phyloP scores from a whole-genome alignment of 2,329 filamentous ascomycete genomes.

The Alternaria brassicae region DNA sequence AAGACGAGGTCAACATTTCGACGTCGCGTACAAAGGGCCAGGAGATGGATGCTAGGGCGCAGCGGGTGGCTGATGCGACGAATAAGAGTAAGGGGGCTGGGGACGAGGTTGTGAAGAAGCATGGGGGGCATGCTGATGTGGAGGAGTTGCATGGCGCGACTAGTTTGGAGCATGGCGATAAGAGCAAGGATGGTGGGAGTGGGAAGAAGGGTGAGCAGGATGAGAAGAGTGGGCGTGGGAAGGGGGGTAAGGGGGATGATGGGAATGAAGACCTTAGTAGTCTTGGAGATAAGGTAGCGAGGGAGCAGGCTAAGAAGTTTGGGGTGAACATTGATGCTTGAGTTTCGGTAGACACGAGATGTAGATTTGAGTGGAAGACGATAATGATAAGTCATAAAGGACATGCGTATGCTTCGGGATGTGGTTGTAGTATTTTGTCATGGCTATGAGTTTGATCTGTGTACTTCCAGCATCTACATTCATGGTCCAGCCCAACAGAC shows the following conservation, averaged over 20 bases:
- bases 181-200: not conserved
- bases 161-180: not conserved
- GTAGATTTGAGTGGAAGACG: not conserved
- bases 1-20: slow-evolving; percentile 13
- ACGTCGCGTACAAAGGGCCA: not conserved
- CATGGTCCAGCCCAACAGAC: accelerated
- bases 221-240: not conserved
- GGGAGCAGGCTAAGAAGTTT: slow-evolving; percentile 25
- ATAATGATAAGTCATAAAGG: not conserved
- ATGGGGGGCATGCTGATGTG: slow-evolving; percentile 16
- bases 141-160: slow-evolving; percentile 16
- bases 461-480: not conserved
- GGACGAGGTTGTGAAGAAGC: slow-evolving; percentile 1
- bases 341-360: not conserved
- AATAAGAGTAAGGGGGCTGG: not conserved
- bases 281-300: slow-evolving; percentile 11
- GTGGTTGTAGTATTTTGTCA: not conserved
- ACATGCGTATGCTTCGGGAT: not conserved
- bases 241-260: not conserved
- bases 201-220: not conserved
- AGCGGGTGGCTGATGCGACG: slow-evolving; percentile 6
- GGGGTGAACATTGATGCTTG: slow-evolving; percentile 17
- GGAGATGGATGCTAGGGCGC: slow-evolving; percentile 1
- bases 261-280: not conserved
- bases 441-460: not conserved